phyloP scores from a whole-genome alignment of 1,284 basidiomycete genomes.

The Schizophyllum commune region DNA sequence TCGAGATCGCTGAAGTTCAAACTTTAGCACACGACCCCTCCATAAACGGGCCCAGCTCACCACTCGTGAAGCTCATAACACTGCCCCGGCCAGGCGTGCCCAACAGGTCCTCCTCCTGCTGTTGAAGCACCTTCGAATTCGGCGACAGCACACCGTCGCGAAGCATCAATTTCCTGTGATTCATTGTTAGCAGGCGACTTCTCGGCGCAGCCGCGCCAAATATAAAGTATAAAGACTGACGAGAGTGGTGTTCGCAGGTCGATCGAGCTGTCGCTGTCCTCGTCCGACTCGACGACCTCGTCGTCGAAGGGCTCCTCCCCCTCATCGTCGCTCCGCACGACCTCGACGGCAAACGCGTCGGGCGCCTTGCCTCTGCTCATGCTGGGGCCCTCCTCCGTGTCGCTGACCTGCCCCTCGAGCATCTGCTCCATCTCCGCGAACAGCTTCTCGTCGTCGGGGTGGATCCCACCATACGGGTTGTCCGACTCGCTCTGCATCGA shows the following conservation, averaged over 20 bases:
- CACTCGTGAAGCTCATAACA: conserved; percentile 24
- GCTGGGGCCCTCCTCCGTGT: conserved; percentile 31
- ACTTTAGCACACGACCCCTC: neutral
- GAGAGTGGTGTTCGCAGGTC: conserved; percentile 73
- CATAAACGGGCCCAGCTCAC: conserved; percentile 19
- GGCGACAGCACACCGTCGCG: conserved; percentile 69
- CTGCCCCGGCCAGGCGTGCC: conserved; percentile 17
- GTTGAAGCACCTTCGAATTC: conserved; percentile 57
- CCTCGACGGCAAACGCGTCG: conserved; percentile 4
- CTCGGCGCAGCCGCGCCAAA: neutral
- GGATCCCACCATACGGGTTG: conserved; percentile 3
- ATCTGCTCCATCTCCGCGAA: conserved; percentile 16
- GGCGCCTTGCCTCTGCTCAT: conserved; percentile 19
- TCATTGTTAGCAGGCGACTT: neutral
- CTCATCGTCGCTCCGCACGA: neutral
- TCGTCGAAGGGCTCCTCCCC: neutral
- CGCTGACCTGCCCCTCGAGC: conserved; percentile 22
- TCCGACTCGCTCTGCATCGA: conserved; percentile 1
- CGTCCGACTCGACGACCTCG: conserved; percentile 13
- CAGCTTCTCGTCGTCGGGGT: conserved; percentile 19
- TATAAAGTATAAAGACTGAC: conserved; percentile 35
- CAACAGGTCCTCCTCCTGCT: conserved; percentile 14
- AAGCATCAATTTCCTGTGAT: conserved; percentile 59
- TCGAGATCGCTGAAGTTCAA: conserved; percentile 36
- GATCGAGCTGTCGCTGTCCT: conserved; percentile 48